Percentiles rank a stretch among this genome's conserved stretches.
Conservation (phyloP, 2,329 filamentous ascomycete genomes). For the Lachnellula suecica region DNA sequence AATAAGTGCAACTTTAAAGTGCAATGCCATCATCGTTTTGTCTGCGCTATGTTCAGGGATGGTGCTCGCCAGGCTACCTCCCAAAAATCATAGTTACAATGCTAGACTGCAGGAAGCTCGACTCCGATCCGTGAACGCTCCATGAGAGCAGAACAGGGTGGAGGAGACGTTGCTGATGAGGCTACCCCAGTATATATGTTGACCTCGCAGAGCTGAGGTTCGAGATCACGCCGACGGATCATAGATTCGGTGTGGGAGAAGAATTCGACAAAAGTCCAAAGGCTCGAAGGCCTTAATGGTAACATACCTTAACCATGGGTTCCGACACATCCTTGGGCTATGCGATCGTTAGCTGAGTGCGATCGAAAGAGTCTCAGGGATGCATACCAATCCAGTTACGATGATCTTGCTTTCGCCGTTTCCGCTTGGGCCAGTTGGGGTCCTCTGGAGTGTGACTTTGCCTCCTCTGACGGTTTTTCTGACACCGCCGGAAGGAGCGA, state of each 20-base stretch:
- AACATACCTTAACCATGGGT: constrained; percentile 99
- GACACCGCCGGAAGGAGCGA: constrained; percentile 80
- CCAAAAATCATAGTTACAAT: constrained; percentile 38
- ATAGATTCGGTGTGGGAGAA: constrained; percentile 35
- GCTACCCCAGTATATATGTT: constrained; percentile 21
- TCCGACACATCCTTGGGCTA: constrained; percentile 96
- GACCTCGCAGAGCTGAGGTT: constrained; percentile 19
- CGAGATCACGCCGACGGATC: constrained; percentile 25
- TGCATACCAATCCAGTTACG: constrained; percentile 94
- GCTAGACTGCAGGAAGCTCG: constrained; percentile 57
- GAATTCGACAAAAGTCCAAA: constrained; percentile 74
- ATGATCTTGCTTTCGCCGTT: constrained; percentile 91
- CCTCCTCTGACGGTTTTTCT: constrained; percentile 69
- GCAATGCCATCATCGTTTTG: constrained; percentile 24
- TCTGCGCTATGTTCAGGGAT: constrained; percentile 35
- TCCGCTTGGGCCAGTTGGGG: constrained; percentile 62
- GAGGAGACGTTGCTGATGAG: constrained; percentile 39
- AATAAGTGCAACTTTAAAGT: constrained; percentile 24
- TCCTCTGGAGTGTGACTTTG: constrained; percentile 60
- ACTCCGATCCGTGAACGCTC: constrained; percentile 49
- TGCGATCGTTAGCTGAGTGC: constrained; percentile 8
- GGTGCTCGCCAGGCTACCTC: constrained; percentile 55
- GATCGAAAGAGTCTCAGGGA: background rate
- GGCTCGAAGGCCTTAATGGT: constrained; percentile 72
- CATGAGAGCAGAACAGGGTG: constrained; percentile 31